These are phyloP conservation scores for Nakazawaea populi DNA, from an alignment of 805 yeast species.

Conservation along the genomic window DNA sequence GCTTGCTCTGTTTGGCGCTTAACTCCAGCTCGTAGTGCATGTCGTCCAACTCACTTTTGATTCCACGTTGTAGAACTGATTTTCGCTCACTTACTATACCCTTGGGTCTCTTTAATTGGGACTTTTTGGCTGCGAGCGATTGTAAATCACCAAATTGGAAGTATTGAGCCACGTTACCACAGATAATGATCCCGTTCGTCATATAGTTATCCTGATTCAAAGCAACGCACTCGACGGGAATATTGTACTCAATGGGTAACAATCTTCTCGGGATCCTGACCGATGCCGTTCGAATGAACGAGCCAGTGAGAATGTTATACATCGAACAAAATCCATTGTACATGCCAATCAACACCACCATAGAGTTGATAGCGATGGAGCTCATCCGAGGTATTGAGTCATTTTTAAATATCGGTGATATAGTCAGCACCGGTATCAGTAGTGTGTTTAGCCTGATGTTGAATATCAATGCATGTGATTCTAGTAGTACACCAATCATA, in stretches of 20 bases:
- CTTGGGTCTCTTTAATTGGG: conserved; percentile 13
- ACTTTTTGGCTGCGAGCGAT: conserved; percentile 14
- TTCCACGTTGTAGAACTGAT: conserved; percentile 19
- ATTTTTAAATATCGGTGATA: conserved; percentile 5
- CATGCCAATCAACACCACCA: conserved; percentile 31
- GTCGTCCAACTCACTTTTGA: conserved; percentile 27
- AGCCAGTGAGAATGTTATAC: conserved; percentile 38
- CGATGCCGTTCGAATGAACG: conserved; percentile 28
- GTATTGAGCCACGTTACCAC: conserved; percentile 38
- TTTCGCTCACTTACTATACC: conserved; percentile 21
- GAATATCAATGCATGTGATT: conserved; percentile 34
- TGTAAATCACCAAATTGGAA: conserved; percentile 39
- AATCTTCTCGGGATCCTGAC: conserved; percentile 24
- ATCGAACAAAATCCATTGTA: conserved; percentile 36
- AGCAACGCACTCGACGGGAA: conserved; percentile 22
- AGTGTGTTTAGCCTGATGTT: conserved; percentile 28
- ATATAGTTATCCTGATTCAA: conserved; percentile 20
- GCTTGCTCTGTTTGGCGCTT: conserved; percentile 17
- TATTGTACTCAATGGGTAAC: conserved; percentile 17
- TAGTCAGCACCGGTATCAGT: conserved; percentile 5
- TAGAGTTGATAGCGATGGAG: conserved; percentile 21
- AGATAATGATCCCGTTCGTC: conserved; percentile 32
- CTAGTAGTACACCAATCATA: conserved; percentile 30
- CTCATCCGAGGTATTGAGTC: conserved; percentile 22
- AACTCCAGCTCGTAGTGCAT: conserved; percentile 22